Base-by-base conservation (phyloP, 1,284 basidiomycete genomes). In the Anthracocystis setariae region DNA sequence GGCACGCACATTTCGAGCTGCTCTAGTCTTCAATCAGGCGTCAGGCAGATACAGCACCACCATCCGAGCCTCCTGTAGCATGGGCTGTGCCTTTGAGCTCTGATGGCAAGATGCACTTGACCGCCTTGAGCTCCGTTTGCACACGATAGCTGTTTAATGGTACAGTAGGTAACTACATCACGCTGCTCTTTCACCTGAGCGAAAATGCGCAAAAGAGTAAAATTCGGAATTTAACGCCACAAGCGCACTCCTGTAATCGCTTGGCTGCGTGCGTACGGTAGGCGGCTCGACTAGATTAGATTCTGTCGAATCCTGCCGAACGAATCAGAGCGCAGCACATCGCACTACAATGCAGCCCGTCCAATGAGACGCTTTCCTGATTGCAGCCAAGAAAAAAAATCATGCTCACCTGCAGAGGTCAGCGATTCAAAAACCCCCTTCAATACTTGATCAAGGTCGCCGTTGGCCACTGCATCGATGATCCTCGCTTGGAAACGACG, bases 221-320 rank as follows among this genome's bases (percentile, higher is more conserved):
- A n/a, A n/a, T n/a, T n/a, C n/a, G n/a, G n/a, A n/a, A n/a, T n/a
- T n/a, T n/a, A n/a, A n/a, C n/a, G n/a, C n/a, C n/a, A n/a, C n/a
- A n/a, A n/a, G n/a, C n/a, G n/a, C n/a, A n/a, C n/a, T n/a, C n/a
- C n/a, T n/a, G n/a, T n/a, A n/a, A 20, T 47, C 46, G 46, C 46
- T 33, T 48, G n/a, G 20, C 9, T 37, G 24, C n/a, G n/a, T n/a
- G n/a, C n/a, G n/a, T n/a, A n/a, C n/a, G 32, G 13, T 12, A 24
- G 42, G n/a, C 44, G 29, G 9, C 45, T 55, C 53, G 53, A 47
- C 45, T 55, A 55, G 53, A 55, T 55, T 55, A 55, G 53, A 55
- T 55, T 47, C 38, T n/a, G 37, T 53, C 25, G 9, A 12, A 8
- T 32, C 5, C 38, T 40, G 25, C 45, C 53, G 45, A 55, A 38